Evolutionary conservation across 768 basidiomycete genomes (phyloP).

Genomic region (Suillus placidus): DNA sequence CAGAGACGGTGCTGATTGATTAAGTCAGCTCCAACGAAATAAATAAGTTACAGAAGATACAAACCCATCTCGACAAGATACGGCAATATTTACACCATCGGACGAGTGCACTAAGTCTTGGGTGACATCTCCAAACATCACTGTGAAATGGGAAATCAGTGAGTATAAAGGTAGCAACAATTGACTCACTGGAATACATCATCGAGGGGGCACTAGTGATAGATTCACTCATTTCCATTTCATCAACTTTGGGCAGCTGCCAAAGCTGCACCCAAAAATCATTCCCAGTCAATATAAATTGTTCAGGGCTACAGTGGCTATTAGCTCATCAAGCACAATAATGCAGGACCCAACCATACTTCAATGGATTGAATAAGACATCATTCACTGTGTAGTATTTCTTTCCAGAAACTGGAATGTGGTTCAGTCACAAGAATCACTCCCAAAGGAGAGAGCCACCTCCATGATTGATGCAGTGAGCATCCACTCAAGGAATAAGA

Average conservation of each 20-base stretch:
- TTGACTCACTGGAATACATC: constrained; percentile 22
- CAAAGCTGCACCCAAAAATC: constrained; percentile 49
- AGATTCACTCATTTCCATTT: constrained; percentile 13
- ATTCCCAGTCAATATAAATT: constrained; percentile 50
- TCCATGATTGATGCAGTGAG: constrained; percentile 1
- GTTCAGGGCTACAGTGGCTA: constrained; percentile 33
- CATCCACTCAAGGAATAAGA: too few species aligned
- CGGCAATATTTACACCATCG: constrained; percentile 41
- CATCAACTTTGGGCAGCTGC: constrained; percentile 34
- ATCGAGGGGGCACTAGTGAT: constrained; percentile 8
- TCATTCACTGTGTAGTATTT: constrained; percentile 61
- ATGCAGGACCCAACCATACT: constrained; percentile 35
- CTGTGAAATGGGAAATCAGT: constrained; percentile 17
- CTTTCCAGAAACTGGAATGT: constrained; percentile 20
- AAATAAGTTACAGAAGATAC: constrained; percentile 9
- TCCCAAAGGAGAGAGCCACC: neutral
- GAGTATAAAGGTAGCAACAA: neutral
- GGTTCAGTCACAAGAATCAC: neutral
- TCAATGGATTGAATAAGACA: constrained; percentile 53
- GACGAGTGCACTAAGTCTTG: constrained; percentile 51
- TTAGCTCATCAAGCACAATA: constrained; percentile 14
- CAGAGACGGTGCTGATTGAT: constrained; percentile 24
- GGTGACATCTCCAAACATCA: constrained; percentile 34
- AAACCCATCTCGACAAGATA: constrained; percentile 34
- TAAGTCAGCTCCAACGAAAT: neutral